Evolutionary conservation across 768 basidiomycete genomes (phyloP), one percentile per base, ranked within the genome.

Genomic region (Pleurotus giganteus): DNA sequence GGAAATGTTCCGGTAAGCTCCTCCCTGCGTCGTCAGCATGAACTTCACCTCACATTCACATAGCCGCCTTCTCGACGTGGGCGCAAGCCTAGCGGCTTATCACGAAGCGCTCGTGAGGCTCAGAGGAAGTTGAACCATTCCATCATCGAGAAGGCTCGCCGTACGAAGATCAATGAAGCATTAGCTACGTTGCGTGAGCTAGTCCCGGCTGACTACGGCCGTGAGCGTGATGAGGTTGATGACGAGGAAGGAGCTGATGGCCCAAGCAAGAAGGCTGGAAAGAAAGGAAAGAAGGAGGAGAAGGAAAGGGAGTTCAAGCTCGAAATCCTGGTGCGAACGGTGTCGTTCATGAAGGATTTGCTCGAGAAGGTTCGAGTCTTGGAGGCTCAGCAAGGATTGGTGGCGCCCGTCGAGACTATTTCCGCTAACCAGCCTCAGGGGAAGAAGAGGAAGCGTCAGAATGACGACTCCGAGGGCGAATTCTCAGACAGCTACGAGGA

Each of bases 131-230:
- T 92, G 31, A 97, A 97, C 70, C 95, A 98, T 65, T 91, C 89
- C 4, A 84, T 94, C 58, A 98, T 98, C 66, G 95, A 98, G 73
- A 91, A 95, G 65, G 85, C 94, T 0, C 75, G 95, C 27, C 79
- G 95, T 56, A 96, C 95, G 9, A 97, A 97, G 79, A 98, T 98
- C 60, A 98, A 98, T 65, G 88, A 92, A 49, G 92, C 94, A 0
- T 78, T 98, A 4, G 78, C 86, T 2, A 83, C 86, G 2, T 71
- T 98, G 42, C 83, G 86, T 58, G 76, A 78, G 59, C 84, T 97
- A 62, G 91, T 96, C 1, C 92, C 93, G 0, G 63, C 74, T 6
- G 77, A 80, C 50, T 80, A 79, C 59, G 76, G 74, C 1, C 66
- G 68, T 47, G 37, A 54, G 26, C 44, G 54, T 23, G 49, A 43